Evolutionary conservation across 441 rosid species (phyloP).

Genomic region (Erysimum cheiri): DNA sequence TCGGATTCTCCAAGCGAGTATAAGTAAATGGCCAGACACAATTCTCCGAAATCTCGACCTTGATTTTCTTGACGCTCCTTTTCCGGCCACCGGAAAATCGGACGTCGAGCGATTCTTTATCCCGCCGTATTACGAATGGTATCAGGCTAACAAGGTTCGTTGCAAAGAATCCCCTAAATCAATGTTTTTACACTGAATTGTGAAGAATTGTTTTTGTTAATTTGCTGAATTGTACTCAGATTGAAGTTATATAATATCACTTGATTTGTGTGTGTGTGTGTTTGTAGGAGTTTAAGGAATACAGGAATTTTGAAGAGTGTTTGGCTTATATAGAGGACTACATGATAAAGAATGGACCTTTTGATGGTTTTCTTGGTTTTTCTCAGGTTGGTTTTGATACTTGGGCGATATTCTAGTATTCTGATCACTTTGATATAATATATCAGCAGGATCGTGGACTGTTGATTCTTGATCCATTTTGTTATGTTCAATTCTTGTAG

Average conservation of each 20-base stretch:
- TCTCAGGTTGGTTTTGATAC: constrained; percentile 61
- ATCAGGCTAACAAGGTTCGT: constrained; percentile 50
- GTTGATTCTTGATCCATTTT: constrained; percentile 5
- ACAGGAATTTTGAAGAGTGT: constrained; percentile 62
- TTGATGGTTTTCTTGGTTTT: constrained; percentile 84
- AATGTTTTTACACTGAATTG: not conserved
- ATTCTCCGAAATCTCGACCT: constrained; percentile 54
- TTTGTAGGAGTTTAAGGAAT: constrained; percentile 56
- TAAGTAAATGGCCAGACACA: constrained; percentile 52
- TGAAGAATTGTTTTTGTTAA: not conserved
- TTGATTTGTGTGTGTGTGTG: not conserved
- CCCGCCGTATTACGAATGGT: constrained; percentile 72
- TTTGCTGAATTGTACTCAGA: not conserved
- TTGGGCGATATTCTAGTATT: not conserved
- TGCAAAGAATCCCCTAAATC: not conserved
- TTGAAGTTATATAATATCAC: not conserved
- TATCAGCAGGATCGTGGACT: constrained; percentile 5
- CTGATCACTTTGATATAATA: not conserved
- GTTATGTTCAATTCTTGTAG: constrained; percentile 40
- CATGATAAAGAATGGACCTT: constrained; percentile 74
- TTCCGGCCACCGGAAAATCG: constrained; percentile 54
- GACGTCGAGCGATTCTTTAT: constrained; percentile 54
- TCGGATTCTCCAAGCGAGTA: constrained; percentile 46
- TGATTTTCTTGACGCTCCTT: constrained; percentile 60
- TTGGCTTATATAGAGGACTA: constrained; percentile 61